These are phyloP conservation scores for Candida buenavistaensis DNA, from an alignment of 1,139 yeast genomes.

Conservation along the genomic window DNA sequence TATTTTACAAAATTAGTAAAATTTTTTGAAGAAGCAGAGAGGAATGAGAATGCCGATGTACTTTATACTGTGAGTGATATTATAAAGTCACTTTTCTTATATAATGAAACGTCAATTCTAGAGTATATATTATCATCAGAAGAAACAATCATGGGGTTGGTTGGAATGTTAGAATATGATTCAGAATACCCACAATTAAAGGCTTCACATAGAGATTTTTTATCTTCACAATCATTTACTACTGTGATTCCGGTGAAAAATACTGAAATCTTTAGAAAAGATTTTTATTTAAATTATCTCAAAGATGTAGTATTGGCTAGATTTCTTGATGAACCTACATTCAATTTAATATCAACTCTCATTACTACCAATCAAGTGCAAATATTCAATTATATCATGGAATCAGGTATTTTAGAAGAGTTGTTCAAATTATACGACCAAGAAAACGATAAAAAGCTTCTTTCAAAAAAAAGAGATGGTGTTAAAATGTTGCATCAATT, in stretches of 20 bases:
- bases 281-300: slow-evolving; percentile 74
- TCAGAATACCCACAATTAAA: slow-evolving; percentile 78
- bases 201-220: slow-evolving; percentile 73
- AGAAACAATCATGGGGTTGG: slow-evolving; percentile 57
- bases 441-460: slow-evolving; percentile 14
- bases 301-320: slow-evolving; percentile 86
- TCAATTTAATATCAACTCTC: slow-evolving; percentile 61
- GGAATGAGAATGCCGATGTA: slow-evolving; percentile 44
- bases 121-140: slow-evolving; percentile 65
- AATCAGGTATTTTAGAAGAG: slow-evolving; percentile 48
- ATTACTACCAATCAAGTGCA: slow-evolving; percentile 70
- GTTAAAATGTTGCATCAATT: slow-evolving; percentile 80
- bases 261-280: slow-evolving; percentile 61
- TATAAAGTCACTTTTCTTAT: slow-evolving; percentile 64
- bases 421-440: slow-evolving; percentile 55
- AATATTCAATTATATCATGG: slow-evolving; percentile 66
- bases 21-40: slow-evolving; percentile 59
- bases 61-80: slow-evolving; percentile 72
- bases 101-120: slow-evolving; percentile 68
- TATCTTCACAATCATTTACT: slow-evolving; percentile 62
- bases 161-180: slow-evolving; percentile 90
- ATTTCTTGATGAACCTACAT: slow-evolving; percentile 76
- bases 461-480: slow-evolving; percentile 57
- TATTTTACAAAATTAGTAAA: slow-evolving; percentile 55
- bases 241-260: slow-evolving; percentile 69